Evolutionary conservation across 1,284 basidiomycete species (phyloP), one percentile per base, ranked within the genome.

Genomic region (Heterobasidion occidentale): DNA sequence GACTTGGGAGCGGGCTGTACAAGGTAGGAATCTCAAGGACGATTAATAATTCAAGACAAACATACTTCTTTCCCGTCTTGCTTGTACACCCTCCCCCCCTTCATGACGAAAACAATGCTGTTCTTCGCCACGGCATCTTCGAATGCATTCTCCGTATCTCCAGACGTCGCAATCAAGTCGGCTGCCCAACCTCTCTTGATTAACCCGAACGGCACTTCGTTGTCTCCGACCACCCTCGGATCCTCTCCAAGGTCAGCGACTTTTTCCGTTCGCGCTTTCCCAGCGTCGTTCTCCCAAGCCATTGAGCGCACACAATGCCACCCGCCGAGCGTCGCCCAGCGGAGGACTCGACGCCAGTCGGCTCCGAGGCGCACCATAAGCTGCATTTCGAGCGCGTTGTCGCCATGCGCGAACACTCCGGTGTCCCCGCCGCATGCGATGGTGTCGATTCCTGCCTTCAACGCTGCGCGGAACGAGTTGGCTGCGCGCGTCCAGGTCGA

Each of bases 351-450:
- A 44, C 69, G 67, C 77, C 77, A 79, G 38, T 73, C 68, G 17
- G 79, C 82, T 1, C 84, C 83, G 3, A 83, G 71, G 15, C 67
- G 64, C 12, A 77, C 76, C 84, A 86, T 85, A 19, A 85, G 66
- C 62, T 77, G 71, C 73, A 86, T 71, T 71, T 86, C 84, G 45
- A 80, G 67, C 34, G 79, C 75, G 61, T 87, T 87, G 57, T 77
- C 71, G 1, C 83, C 83, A 63, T 85, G 84, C 36, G 78, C 62
- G 65, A 86, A 87, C 2, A 77, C 75, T 2, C 83, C 83, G 0
- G 83, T 86, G 65, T 86, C 83, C 2, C 83, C 83, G 3, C 83
- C 83, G 63, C 79, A 80, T 5, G 80, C 81, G 54, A 86, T 74
- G 33, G 74, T 75, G 17, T 75, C 71, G 58, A 77, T 64, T 0